Conservation (phyloP, 2,329 filamentous ascomycete species). For the Endoconidiophora laricicola region DNA sequence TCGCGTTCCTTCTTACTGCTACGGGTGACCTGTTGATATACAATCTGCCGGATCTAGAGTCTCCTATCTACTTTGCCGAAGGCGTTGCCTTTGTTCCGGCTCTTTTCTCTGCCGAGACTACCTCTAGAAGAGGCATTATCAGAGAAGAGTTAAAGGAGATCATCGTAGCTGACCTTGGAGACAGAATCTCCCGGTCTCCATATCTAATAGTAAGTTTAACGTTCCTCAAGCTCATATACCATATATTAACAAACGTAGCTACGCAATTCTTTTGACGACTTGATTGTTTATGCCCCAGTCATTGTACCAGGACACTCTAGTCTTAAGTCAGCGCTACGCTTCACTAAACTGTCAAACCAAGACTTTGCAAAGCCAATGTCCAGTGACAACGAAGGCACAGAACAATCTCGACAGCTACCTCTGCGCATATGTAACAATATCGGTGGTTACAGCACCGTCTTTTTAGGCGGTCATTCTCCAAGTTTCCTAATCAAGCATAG, state of each 20-base stretch:
- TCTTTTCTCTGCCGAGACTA: constrained; percentile 54
- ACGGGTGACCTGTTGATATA: constrained; percentile 67
- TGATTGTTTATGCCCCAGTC: constrained; percentile 68
- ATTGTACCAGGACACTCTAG: constrained; percentile 31
- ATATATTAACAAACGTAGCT: constrained; percentile 31
- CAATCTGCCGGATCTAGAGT: constrained; percentile 53
- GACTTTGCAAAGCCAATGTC: constrained; percentile 26
- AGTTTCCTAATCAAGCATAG: constrained; percentile 71
- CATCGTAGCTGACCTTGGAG: constrained; percentile 70
- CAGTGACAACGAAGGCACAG: constrained; percentile 33
- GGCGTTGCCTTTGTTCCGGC: constrained; percentile 65
- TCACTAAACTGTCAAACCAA: constrained; percentile 58
- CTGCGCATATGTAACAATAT: constrained; percentile 46
- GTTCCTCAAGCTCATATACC: not conserved
- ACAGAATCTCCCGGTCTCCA: constrained; percentile 50
- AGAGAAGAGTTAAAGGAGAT: constrained; percentile 66
- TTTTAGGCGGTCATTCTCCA: constrained; percentile 64
- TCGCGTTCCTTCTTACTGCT: constrained; percentile 62
- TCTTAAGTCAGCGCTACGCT: constrained; percentile 46
- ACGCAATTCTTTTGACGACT: constrained; percentile 62
- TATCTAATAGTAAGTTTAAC: constrained; percentile 56
- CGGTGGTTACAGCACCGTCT: constrained; percentile 65
- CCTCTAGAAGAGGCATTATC: constrained; percentile 50
- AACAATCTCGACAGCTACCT: constrained; percentile 31
- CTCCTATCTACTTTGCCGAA: constrained; percentile 57